phyloP scores from a whole-genome alignment of 352 stramenopile species.

The Pythium apleroticum region DNA sequence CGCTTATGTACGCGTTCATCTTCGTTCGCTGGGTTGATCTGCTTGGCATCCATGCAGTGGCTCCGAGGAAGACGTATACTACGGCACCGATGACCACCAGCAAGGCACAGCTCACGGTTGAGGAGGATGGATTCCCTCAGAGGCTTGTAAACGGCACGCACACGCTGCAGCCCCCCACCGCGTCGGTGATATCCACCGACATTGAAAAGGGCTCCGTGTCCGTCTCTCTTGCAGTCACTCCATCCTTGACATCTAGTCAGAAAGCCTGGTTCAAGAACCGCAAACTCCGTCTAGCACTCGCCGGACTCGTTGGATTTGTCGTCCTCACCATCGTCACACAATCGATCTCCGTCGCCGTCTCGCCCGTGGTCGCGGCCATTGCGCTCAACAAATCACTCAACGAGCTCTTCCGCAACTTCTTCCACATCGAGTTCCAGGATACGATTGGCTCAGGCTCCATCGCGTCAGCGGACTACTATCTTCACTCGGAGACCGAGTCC shows the following conservation, averaged over 20 bases:
- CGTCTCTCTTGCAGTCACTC: neutral
- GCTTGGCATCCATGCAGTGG: neutral
- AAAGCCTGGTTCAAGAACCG: constrained; percentile 34
- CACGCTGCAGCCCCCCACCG: neutral
- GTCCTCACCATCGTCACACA: neutral
- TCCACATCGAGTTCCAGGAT: constrained; percentile 2
- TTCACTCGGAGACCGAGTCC: constrained; percentile 39
- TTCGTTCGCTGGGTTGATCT: constrained; percentile 18
- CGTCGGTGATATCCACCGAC: neutral
- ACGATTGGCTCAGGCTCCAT: neutral
- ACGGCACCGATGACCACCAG: neutral
- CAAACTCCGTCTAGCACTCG: neutral
- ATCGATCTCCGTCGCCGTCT: neutral
- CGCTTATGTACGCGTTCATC: constrained; percentile 27
- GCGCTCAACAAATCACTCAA: constrained; percentile 22
- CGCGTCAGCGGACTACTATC: constrained; percentile 25
- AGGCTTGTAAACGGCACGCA: neutral
- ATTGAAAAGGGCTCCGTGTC: neutral
- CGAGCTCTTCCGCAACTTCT: constrained; percentile 16
- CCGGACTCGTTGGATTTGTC: neutral
- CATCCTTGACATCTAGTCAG: neutral
- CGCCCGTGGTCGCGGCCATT: constrained; percentile 3
- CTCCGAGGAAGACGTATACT: neutral
- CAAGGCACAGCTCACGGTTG: constrained; percentile 1
- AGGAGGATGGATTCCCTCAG: neutral